Evolutionary conservation across 139 green algal species (phyloP), one percentile per base, ranked within the genome.

Genomic region (Desmodesmus armatus): DNA sequence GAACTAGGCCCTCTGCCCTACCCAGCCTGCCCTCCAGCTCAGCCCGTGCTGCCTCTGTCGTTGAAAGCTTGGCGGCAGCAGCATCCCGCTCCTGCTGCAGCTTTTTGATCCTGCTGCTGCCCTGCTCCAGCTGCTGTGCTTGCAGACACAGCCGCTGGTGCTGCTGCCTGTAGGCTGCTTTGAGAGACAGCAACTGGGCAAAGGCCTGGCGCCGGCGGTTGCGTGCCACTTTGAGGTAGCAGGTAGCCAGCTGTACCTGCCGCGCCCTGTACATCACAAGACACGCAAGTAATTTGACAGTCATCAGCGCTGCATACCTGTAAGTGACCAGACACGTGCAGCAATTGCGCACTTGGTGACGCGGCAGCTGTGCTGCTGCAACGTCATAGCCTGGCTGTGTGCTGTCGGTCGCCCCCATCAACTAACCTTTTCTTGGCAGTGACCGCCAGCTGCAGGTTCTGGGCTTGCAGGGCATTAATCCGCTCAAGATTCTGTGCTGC

Each of bases 1-100:
- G 69, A 4, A 80, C 21, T 37, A 86, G 55, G 1, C 40, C 69
- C 51, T 86, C 80, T 53, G 80, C 80, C 35, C 67, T 77, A 27
- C 2, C 35, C 25, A 74, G 40, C 69, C 62, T 80, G 37, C 25
- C 21, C 11, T 73, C 67, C 11, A 44, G 4, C 2, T 79, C 70
- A 37, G 19, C 35, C 11, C 63, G n/a, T 39, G 72, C 29, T 23
- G 37, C 25, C 21, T 80, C 67, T 25, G 35, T 47, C 29, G 80
- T 47, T n/a, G 49, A 25, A 25, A 79, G 27, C 67, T 80, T 80
- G 4, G 11, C 51, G 11, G 33, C 37, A 5, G 63, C 35, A 5
- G 49, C 53, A 27, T 80, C 80, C 27, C 53, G 53, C 27, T 86
- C 80, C 9, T 73, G 67, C 40, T 72, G 51, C 7, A 60, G 33